phyloP scores from a whole-genome alignment of 345 rosid genomes.

The Eucalyptus tenuipes region DNA sequence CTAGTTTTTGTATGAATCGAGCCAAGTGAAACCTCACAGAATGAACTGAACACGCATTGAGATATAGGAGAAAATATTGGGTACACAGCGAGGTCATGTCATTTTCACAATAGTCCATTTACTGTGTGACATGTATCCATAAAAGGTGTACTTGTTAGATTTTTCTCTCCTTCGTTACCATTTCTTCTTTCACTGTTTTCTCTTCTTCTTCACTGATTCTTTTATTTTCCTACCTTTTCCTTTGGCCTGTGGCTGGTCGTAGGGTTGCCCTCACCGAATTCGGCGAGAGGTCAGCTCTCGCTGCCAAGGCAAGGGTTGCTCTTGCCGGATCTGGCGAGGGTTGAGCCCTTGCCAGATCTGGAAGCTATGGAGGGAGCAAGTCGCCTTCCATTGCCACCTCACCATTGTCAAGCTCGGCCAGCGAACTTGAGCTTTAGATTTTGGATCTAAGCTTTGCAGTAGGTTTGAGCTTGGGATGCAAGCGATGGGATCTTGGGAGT shows the following conservation, averaged over 20 bases:
- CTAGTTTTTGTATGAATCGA: neutral
- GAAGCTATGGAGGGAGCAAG: neutral
- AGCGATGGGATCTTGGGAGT: no score
- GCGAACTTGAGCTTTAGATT: neutral
- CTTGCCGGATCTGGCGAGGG: rapidly evolving
- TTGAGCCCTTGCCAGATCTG: neutral
- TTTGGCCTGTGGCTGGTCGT: no score
- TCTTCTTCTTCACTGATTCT: neutral
- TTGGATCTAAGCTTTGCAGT: neutral
- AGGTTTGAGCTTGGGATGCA: no score
- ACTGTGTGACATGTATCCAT: neutral
- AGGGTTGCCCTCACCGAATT: rapidly evolving
- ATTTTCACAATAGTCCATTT: neutral
- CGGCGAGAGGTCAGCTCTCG: no score
- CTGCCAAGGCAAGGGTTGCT: no score
- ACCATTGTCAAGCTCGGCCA: no score
- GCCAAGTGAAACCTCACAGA: neutral
- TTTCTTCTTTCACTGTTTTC: neutral
- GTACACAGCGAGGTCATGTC: neutral
- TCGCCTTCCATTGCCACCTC: no score
- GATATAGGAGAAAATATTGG: neutral
- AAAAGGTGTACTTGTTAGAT: neutral
- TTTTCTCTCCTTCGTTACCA: neutral
- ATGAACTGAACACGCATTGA: neutral
- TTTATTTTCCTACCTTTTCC: rapidly evolving